Base-by-base conservation (phyloP, 495 filamentous ascomycete genomes). In the Annulohypoxylon nitens region DNA sequence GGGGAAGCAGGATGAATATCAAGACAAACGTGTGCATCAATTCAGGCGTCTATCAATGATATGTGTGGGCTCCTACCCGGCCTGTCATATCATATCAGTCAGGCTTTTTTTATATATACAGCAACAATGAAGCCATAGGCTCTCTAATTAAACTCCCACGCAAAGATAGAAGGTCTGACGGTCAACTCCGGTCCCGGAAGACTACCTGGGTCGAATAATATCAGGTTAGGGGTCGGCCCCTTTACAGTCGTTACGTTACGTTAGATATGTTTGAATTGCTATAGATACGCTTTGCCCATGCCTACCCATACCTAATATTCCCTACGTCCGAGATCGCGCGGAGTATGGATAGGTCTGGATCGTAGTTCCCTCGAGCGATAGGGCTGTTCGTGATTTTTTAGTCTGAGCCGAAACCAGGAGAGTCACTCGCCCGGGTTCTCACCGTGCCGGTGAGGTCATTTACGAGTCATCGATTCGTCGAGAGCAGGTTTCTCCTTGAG, bases 171-270 rank as follows among this genome's bases (percentile, higher is more conserved):
- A 61, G 41, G 33, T 33, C 30, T 33, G 39, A 16, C 11, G 57
- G 58, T 45, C 36, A 20, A 20, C 41, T 57, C 9, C 16, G 63
- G 57, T 72, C 37, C 50, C 62, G 54, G 57, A 58, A 61, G 50
- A 37, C 47, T 50, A 50, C 48, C 47, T 57, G 63, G 69, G 55
- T 67, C 58, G 65, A 30, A 51, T 72, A 67, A 72, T 72, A 51
- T 48, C 53, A 62, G 51, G 67, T 43, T 61, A 62, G n/a, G 62
- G 63, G 58, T 58, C 48, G 57, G 57, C 57, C 63, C 63, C 69
- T 63, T 34, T 67, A 25, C 69, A 72, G 69, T 72, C 69, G 63
- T 61, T 72, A 72, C 63, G 50, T 48, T 67, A 72, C 63, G 50
- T 48, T 67, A 72, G 69, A 65, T 60, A 72, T 67, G 62, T 58